Evolutionary conservation across 2,329 filamentous ascomycete genomes (phyloP), one percentile per base, ranked within the genome.

Genomic region (Nothopassalora personata): DNA sequence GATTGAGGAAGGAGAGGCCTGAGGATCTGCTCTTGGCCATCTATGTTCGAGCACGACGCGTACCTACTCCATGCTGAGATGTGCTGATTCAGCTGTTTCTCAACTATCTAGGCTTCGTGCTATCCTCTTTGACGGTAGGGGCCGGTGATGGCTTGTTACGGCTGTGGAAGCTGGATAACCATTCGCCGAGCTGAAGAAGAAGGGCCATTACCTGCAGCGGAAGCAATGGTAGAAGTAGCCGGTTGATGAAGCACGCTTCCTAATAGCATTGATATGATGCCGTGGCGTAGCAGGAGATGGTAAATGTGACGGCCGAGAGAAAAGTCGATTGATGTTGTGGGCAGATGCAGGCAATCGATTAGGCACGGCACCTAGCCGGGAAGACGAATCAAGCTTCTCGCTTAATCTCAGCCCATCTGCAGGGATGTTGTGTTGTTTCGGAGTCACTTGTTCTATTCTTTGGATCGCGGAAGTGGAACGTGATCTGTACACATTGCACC

Each of bases 401-500:
- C 23, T 30, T 49, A 11, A n/a, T 13, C 7, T 47, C 4, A 28
- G 19, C 46, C 46, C 19, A 49, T 18, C 9, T 51, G 49, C 49
- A 51, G 49, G 49, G 49, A 51, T 51, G 49, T 3, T 11, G 19
- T 30, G n/a, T 19, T 31, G 27, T 31, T 51, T 51, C 49, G 49
- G 49, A 51, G 49, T 51, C 49, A 51, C 30, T 30, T 30, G 46
- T 49, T 49, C 19, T 49, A 23, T 49, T 49, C 46, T 49, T 28
- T 49, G 46, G 23, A 18, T 11, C 13, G 15, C 39, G 39, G 39
- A 43, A 27, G 18, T 49, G 23, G 46, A 28, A 49, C 49, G 27
- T 51, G 28, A 51, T 34, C 49, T 51, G 49, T 51, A 31, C 49
- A 51, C 27, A 31, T 51, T 51, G 49, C 49, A 34, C 27, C 30